phyloP scores from a whole-genome alignment of 75 land plant species.

The Cupressus sempervirens region DNA sequence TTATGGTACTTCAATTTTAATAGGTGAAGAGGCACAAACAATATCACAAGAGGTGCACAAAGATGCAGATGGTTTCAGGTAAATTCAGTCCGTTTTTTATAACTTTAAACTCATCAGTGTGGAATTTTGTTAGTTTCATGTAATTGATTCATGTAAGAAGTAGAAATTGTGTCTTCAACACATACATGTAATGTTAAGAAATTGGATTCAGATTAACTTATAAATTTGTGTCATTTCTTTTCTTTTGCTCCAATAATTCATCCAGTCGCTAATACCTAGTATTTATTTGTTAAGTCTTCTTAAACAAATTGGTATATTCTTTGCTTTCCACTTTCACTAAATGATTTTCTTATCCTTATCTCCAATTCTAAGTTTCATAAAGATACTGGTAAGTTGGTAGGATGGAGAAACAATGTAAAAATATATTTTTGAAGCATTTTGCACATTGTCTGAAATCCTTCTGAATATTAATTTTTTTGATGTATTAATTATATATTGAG shows the following conservation, averaged over 20 bases:
- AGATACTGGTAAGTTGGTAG: background rate
- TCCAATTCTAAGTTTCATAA: background rate
- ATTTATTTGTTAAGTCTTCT: background rate
- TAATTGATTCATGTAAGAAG: background rate
- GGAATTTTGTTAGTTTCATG: background rate
- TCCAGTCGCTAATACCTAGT: background rate
- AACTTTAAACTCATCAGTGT: background rate
- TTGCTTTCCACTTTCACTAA: background rate
- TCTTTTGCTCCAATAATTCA: background rate
- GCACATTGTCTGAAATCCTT: background rate
- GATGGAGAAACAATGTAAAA: background rate
- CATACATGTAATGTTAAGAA: background rate
- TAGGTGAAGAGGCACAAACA: background rate
- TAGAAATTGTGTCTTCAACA: background rate
- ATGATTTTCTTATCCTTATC: background rate
- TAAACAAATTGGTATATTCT: background rate
- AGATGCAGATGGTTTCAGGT: background rate
- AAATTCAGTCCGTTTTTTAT: background rate
- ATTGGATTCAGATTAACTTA: background rate
- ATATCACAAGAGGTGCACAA: background rate
- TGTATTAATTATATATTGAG: background rate
- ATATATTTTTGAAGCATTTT: background rate
- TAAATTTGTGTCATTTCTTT: background rate
- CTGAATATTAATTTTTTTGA: background rate
- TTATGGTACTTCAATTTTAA: background rate